Base-by-base conservation (phyloP, 1,139 yeast genomes). In the Chernovozyma sophiae-reginae region DNA sequence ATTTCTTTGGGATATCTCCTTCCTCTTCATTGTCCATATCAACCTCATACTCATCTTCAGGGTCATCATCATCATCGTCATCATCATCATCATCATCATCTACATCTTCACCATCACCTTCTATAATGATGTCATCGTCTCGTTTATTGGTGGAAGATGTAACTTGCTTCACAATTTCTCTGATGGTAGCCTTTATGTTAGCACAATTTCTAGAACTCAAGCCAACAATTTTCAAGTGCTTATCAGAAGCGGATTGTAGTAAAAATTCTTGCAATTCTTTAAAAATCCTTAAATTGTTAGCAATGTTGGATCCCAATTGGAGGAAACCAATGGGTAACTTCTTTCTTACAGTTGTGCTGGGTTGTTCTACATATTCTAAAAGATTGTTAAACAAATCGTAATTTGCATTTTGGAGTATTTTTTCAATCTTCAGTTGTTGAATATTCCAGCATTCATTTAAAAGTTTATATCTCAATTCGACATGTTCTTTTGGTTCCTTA, bases 241-340 rank as follows among this genome's bases (percentile, higher is more conserved):
- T 37, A 14, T 36, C 38, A 18, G 33, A 34, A 4, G 31, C 36
- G 16, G 37, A 34, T 33, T 14, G 25, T 24, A 39, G 40, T 10
- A 65, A 46, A 37, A 59, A 59, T 12, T 43, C 45, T 16, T 56
- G 53, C 36, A 76, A 65, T 38, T 75, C 76, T 11, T 60, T 57
- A 19, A 77, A 49, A 16, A 78, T 67, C 23, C 75, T 56, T 12
- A 67, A 53, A 47, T 77, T 79, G 41, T 77, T 75, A n/a, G 83
- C 74, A 7, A 73, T 69, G 48, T 77, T 77, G 13, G 84, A 66
- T 13, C 81, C 77, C 37, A 79, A 60, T 41, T 68, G 69, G 4
- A 79, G 53, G 38, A 76, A 60, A 1, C 72, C 77, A 2, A 74
- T 61, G 3, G 62, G 61, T 7, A 75, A 44, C 39, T 63, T 63